A percentile compares a stretch with the other conserved stretches of the same genome.
phyloP scores from a whole-genome alignment of 2,329 filamentous ascomycete species.

The Pestalotiopsis sp. region DNA sequence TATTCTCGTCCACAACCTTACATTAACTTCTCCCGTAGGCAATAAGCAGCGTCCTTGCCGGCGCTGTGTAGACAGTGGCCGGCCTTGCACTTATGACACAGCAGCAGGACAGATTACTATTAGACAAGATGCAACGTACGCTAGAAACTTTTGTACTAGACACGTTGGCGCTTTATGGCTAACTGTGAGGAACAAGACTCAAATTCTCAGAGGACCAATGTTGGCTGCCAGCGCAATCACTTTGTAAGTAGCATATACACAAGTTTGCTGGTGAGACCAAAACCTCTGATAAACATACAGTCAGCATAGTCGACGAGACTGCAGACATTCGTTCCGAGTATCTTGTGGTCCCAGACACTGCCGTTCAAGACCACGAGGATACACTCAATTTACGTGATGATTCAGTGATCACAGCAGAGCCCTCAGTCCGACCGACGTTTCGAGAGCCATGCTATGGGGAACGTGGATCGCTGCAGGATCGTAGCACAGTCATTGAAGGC shows the following conservation, averaged over 20 bases:
- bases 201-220: not conserved
- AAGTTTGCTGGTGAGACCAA: not conserved
- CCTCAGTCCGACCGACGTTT: not conserved
- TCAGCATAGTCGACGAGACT: not conserved
- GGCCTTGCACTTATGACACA: not conserved
- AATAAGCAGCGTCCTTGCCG: not conserved
- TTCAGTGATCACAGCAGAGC: too few species aligned
- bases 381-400: not conserved
- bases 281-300: not conserved
- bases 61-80: not conserved
- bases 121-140: not conserved
- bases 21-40: not conserved
- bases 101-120: not conserved
- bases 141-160: not conserved
- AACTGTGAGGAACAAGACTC: not conserved
- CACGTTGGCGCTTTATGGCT: not conserved
- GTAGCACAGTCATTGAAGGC: not conserved
- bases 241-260: not conserved
- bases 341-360: not conserved
- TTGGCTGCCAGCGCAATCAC: not conserved
- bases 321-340: not conserved
- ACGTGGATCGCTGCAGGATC: not conserved
- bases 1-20: not conserved
- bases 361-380: not conserved
- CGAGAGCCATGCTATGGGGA: not conserved